Evolutionary conservation across 306 rosid species (phyloP), one percentile per base, ranked within the genome.

Genomic region (Quercus rubra): DNA sequence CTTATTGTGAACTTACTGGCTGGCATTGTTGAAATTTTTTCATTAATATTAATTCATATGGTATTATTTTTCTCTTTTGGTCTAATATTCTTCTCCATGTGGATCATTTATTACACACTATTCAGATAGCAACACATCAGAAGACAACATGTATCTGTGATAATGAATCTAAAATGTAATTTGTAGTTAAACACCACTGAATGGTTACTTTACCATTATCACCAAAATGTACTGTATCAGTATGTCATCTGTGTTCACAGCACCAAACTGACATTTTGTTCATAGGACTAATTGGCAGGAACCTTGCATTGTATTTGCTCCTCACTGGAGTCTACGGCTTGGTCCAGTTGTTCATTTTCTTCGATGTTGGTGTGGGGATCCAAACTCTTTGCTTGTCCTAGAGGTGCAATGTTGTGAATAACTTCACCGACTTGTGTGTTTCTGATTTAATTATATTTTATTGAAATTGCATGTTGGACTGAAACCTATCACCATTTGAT

Each of bases 331-430:
- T 85, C 81, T 94, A 77, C 94, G 98, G 71, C 87, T 94, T 66
- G 98, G 98, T 78, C 97, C 97, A 18, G 86, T 76, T 83, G 93
- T 94, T 85, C 94, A 88, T 78, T 86, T 94, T 70, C 97, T 94
- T 79, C 92, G 28, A 12, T 89, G 85, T 17, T 94, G 98, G 98
- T 78, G 87, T 70, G 89, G 92, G 71, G 88, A 92, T 86, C 88
- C 87, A 33, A 90, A 88, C 58, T 94, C 97, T 55, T 82, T 94
- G 73, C 97, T 94, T 82, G 86, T 94, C 75, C 90, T 92, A 64
- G 97, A 92, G 97, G 97, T 92, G 74, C 71, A 54, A 9, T 82
- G 43, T 43, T 59, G 52, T 68, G 25, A 35, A 70, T 63, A 54
- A 71, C 51, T 69, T 33, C 21, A 19, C 28, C 58, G 15, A 51